Base-by-base conservation (phyloP, 306 rosid species). In the Cicer judaicum region DNA sequence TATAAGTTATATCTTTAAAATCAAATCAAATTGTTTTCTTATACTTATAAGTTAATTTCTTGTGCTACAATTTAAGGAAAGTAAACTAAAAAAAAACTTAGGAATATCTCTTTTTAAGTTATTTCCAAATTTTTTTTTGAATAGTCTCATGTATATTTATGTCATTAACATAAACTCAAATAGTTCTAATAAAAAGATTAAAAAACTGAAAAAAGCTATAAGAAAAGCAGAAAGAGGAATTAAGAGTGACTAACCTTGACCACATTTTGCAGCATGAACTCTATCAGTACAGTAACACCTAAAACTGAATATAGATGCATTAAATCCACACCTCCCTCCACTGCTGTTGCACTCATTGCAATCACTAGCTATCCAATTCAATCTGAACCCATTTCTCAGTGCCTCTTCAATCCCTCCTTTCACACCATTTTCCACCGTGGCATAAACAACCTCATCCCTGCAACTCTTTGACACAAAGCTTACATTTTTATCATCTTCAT, bases 241-340 rank as follows among this genome's bases (percentile, higher is more conserved):
- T 11, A 24, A 2, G 50, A 47, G 42, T 18, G 24, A 76, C 90
- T 73, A 44, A 89, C 93, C 92, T 18, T 73, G 1, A 50, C 43
- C 13, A 70, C 97, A 92, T 5, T n/a, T 68, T 5, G 8, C 57
- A 34, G 80, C 1, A 72, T 92, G 97, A 84, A 84, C 84, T 49
- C 93, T 60, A 46, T 84, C 86, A 6, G 84, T 56, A 44, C 96
- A 92, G 71, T 48, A 84, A 42, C 97, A 89, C 47, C 36, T 54
- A 69, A 88, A 89, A 29, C 0, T 54, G 10, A 0, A 15, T 0
- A 5, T 5, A 0, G 0, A n/a, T n/a, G 0, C 0, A 2, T 82
- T 40, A 47, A 88, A 92, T 0, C 96, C 96, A 38, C 96, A 92
- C 46, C 57, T 48, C 4, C 97, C 94, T 40, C 85, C 83, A 0